Conservation (phyloP, 495 filamentous ascomycete species). For the Melanomma pulvis-pyrius region DNA sequence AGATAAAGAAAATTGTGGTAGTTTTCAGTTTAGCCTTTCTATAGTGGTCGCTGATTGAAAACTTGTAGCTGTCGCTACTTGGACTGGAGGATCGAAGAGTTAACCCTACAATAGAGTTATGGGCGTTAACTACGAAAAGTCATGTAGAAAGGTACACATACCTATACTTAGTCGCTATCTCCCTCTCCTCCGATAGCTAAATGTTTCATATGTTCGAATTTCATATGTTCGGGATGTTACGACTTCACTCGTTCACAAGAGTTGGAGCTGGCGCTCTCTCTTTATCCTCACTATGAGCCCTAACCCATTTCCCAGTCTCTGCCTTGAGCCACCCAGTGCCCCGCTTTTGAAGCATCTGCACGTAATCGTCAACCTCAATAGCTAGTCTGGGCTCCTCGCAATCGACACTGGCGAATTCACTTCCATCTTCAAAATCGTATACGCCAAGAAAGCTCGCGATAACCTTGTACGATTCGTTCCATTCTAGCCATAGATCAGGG, state of each 20-base stretch:
- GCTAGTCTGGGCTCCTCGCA: slow-evolving; percentile 1
- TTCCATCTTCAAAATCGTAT: slow-evolving; percentile 19
- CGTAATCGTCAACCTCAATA: slow-evolving; percentile 16
- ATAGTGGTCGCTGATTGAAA: no score
- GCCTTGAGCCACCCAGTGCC: slow-evolving; percentile 23
- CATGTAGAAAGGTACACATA: no score
- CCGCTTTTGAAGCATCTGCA: slow-evolving; percentile 4
- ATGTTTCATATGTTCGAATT: no score
- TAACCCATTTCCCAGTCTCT: slow-evolving; percentile 18
- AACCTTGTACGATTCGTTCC: slow-evolving; percentile 25
- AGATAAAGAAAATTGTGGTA: no score
- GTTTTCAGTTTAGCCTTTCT: no score
- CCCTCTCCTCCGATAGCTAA: no score
- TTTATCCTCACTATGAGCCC: slow-evolving; percentile 9
- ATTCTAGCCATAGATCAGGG: slow-evolving; percentile 34
- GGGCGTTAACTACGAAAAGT: no score
- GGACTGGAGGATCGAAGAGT: no score
- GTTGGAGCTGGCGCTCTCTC: not conserved
- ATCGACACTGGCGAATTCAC: slow-evolving; percentile 21
- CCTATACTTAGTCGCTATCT: no score
- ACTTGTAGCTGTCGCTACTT: no score
- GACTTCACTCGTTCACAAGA: not conserved
- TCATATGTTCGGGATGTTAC: no score
- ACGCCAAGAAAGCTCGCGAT: slow-evolving; percentile 26
- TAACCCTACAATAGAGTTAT: no score